These are phyloP conservation scores for Cyclocybe aegerita DNA, from an alignment of 768 basidiomycete species.

Conservation along the genomic window DNA sequence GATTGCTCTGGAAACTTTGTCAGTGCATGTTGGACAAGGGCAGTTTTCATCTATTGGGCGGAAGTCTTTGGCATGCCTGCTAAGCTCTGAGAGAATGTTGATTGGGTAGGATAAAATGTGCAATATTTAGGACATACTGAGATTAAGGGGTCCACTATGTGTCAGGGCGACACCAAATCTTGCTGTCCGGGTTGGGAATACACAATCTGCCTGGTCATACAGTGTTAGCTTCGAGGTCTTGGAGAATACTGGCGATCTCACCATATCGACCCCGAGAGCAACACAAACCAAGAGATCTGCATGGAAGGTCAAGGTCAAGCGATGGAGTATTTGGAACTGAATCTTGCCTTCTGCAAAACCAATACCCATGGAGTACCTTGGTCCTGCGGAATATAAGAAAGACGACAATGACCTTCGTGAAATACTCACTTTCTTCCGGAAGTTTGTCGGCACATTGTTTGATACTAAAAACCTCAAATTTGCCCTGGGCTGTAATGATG, in stretches of 20 bases:
- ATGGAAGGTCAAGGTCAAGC: neutral
- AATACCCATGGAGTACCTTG: constrained; percentile 90
- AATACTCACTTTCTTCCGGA: constrained; percentile 69
- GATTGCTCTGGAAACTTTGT: constrained; percentile 67
- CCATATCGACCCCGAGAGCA: constrained; percentile 93
- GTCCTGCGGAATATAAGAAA: constrained; percentile 45
- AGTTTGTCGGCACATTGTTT: constrained; percentile 79
- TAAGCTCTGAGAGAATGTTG: constrained; percentile 46
- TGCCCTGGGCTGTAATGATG: neutral
- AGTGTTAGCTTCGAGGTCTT: neutral
- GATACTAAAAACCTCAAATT: constrained; percentile 45
- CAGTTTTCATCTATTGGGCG: constrained; percentile 72
- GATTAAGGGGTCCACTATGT: constrained; percentile 76
- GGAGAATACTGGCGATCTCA: constrained; percentile 24
- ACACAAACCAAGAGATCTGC: constrained; percentile 87
- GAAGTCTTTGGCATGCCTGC: constrained; percentile 70
- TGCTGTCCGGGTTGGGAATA: constrained; percentile 91
- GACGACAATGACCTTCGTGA: neutral
- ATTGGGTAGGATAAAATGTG: neutral
- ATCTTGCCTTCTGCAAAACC: constrained; percentile 84
- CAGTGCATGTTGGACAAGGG: constrained; percentile 83
- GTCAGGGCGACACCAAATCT: constrained; percentile 90
- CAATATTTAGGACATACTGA: constrained; percentile 47
- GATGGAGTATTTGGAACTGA: neutral
- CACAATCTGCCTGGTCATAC: constrained; percentile 75